Percentiles rank a stretch among this genome's conserved stretches.
Conservation (phyloP, 768 basidiomycete species). For the Suillus luteus region DNA sequence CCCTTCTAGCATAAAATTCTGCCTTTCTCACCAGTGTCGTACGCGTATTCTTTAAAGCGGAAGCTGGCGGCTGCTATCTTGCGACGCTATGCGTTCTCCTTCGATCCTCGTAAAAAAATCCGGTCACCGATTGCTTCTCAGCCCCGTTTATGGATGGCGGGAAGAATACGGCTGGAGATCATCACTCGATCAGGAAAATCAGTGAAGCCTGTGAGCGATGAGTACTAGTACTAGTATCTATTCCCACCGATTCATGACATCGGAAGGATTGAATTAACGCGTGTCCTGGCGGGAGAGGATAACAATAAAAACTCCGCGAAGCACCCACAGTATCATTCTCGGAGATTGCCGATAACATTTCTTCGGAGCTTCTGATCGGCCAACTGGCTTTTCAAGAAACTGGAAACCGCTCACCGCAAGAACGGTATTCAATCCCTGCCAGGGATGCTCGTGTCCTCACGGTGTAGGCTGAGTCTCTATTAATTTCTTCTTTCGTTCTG, state of each 20-base stretch:
- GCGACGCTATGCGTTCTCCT: not conserved
- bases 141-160: not conserved
- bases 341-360: not conserved
- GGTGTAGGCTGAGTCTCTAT: not conserved
- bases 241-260: not conserved
- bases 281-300: not conserved
- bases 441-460: not conserved
- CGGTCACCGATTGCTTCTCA: not conserved
- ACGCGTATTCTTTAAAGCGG: not conserved
- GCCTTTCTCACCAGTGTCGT: constrained; percentile 6
- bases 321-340: not conserved
- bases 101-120: not conserved
- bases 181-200: not conserved
- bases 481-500: not conserved
- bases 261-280: not conserved
- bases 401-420: constrained; percentile 9
- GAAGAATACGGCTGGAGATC: not conserved
- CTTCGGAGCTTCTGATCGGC: not conserved
- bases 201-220: not conserved
- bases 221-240: too few relatives aligned
- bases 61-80: not conserved
- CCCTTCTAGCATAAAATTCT: not conserved
- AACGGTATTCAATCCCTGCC: constrained; percentile 1
- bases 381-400: not conserved
- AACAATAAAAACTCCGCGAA: not conserved